Evolutionary conservation across 768 basidiomycete species (phyloP).

Genomic region (Cystofilobasidium capitatum): DNA sequence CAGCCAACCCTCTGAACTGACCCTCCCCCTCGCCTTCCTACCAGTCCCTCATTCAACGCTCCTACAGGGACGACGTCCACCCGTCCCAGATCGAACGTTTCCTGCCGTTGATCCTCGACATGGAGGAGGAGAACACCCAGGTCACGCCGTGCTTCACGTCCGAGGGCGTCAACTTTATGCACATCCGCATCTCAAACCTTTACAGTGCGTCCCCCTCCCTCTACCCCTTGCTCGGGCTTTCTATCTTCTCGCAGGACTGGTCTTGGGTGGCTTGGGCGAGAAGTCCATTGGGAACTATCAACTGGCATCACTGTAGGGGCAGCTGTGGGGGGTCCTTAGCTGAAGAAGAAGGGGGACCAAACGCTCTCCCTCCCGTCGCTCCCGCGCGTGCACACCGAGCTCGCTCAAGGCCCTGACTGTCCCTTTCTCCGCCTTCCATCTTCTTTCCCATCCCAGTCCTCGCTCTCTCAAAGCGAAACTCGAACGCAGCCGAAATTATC

Average conservation of each 20-base stretch:
- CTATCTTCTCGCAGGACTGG: background rate
- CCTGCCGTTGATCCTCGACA: conserved; percentile 80
- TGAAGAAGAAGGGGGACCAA: too few relatives aligned
- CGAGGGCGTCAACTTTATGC: conserved; percentile 95
- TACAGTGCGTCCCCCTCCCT: conserved; percentile 57
- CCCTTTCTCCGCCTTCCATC: background rate
- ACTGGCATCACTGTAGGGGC: too few relatives aligned
- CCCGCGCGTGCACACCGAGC: background rate
- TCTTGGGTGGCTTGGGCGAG: background rate
- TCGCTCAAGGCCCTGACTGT: background rate
- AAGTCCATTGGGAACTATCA: background rate
- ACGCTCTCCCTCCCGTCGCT: background rate
- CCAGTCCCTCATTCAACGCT: conserved; percentile 80
- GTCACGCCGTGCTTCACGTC: conserved; percentile 93
- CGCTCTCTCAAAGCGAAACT: conserved; percentile 88
- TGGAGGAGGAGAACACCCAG: conserved; percentile 94
- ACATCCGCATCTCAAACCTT: conserved; percentile 94
- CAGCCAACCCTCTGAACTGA: background rate
- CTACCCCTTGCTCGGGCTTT: background rate
- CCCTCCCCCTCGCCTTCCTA: background rate
- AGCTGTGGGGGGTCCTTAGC: too few relatives aligned
- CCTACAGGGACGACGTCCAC: conserved; percentile 92
- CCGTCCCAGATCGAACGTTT: conserved; percentile 84
- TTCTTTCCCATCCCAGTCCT: conserved; percentile 52
- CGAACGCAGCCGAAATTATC: conserved; percentile 91